Evolutionary conservation across 148 eudicot species (phyloP), one percentile per base, ranked within the genome.

Genomic region (Rhododendron williamsianum): DNA sequence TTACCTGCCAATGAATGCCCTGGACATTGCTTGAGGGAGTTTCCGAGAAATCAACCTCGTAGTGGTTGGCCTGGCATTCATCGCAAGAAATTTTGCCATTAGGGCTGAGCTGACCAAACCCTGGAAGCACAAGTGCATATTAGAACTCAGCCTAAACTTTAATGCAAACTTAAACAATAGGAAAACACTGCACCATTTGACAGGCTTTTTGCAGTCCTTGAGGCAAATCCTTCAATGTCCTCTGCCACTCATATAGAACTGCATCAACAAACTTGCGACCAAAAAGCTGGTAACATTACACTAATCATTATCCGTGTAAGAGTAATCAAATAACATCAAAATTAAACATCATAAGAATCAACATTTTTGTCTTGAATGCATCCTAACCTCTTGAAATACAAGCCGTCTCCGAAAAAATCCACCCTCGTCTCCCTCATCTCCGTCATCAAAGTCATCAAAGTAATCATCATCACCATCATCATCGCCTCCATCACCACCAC

Each of bases 401-500:
- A 93, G 87, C 63, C 99, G 90, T 86, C 96, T 91, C 87, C 96
- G 90, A 90, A 96, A 96, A 21, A 93, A 87, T 83, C 99, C 98
- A 82, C 98, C 98, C 25, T 95, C 98, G 78, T 94, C 99, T 82
- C 99, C 99, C 78, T 96, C 98, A 69, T 96, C 99, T 27, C 90
- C 99, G 25, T 96, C 99, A 84, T 96, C 99, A 71, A 96, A 96
- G 84, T 96, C 95, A 87, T 96, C 99, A 83, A 91, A 95, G 93
- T 95, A 95, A 88, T 95, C 96, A 56, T 96, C 99, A 83, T 95
- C 99, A 87, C 95, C 99, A 38, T 98, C 98, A 81, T 89, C 93
- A 87, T 96, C 99, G 15, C 99, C 99, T 84, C 99, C 98, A 91
- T 96, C 99, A 41, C 99, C 99, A 85, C 99, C 99, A 46, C 99